Evolutionary conservation across 2,329 filamentous ascomycete genomes (phyloP).

Genomic region (Colletotrichum sp.): DNA sequence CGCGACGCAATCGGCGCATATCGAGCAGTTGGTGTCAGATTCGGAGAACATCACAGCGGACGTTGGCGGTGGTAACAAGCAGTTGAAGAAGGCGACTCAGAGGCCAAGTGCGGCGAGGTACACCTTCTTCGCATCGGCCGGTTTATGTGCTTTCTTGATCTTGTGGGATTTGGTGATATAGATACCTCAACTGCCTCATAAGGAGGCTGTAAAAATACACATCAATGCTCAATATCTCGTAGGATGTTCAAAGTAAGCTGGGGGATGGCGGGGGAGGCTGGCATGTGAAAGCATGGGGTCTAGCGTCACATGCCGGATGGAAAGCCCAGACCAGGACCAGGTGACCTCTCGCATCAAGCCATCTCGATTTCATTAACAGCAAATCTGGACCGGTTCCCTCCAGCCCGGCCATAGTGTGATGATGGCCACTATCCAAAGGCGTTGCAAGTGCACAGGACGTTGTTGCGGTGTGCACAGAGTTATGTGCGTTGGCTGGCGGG

Average conservation of each 20-base stretch:
- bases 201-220: neutral
- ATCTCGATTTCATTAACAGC: neutral
- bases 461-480: neutral
- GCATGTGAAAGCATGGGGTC: conserved; percentile 4
- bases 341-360: conserved; percentile 1
- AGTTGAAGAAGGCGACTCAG: conserved; percentile 83
- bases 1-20: conserved; percentile 83
- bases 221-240: neutral
- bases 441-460: neutral
- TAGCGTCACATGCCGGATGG: conserved; percentile 9
- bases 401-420: neutral
- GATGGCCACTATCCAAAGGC: neutral
- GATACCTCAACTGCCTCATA: neutral
- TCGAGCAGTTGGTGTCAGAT: conserved; percentile 87
- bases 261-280: neutral
- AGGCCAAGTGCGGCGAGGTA: conserved; percentile 75
- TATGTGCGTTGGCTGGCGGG: neutral
- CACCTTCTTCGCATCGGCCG: conserved; percentile 81
- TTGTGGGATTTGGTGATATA: conserved; percentile 77
- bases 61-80: conserved; percentile 85
- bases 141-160: conserved; percentile 75
- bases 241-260: neutral
- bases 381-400: neutral
- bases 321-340: neutral
- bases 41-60: conserved; percentile 84